Evolutionary conservation across 2,329 filamentous ascomycete species (phyloP), one percentile per base, ranked within the genome.

Genomic region (Penicillium sp.): DNA sequence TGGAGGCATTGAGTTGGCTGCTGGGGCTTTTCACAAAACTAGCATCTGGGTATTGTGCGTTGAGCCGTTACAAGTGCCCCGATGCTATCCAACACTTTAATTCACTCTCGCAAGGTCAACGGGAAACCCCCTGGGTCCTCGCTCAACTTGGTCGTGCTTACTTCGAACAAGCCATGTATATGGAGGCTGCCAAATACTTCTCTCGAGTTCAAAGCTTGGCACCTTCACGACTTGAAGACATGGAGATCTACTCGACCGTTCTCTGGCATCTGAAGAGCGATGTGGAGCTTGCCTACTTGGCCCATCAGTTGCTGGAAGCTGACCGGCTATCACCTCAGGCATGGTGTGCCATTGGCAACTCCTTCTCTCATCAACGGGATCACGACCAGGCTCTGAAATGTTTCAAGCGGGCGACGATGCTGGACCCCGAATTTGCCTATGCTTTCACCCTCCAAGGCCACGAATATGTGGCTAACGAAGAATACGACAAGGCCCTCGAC

Each of bases 221-320:
- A 10, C 92, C 92, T 1, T 88, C 88, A 1, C 83, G 89, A 3
- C 78, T 95, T 39, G 87, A 95, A 65, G 91, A 96, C 64, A 96
- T 97, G 91, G 93, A 98, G 66, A 85, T 97, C 31, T 98, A 95
- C 72, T 97, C 92, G 12, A 98, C 93, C 0, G 86, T 95, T n/a
- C 79, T 98, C n/a, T 98, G 95, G 93, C 91, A 96, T 69, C 75
- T 96, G 54, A 95, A 95, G 70, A 86, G 88, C 55, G 92, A 96
- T 65, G 88, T 90, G 0, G 89, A 96, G 53, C 78, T 98, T 20
- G 91, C 92, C 0, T 95, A 93, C 70, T 78, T 98, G 25, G 89
- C 92, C 0, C 92, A 97, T 64, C 89, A 95, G 62, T 78, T 97
- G 35, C 81, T 95, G 44, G 92, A 96, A 57, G 78, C 87, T 13